Evolutionary conservation across 371 early-diverging fungal genomes (phyloP).

Genomic region (Lichtheimia ornata): DNA sequence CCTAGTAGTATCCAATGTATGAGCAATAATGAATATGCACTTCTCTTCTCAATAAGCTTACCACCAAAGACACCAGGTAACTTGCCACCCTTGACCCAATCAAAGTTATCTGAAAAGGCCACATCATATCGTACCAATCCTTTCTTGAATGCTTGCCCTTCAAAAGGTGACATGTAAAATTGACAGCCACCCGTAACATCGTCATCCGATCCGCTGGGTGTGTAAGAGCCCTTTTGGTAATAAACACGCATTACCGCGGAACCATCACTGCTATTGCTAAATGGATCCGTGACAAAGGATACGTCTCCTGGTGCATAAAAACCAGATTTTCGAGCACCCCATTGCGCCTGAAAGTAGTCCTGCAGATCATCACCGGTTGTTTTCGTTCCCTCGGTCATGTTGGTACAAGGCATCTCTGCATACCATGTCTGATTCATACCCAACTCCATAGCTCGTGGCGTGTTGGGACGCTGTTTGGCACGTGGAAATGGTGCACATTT

Average conservation of each 20-base stretch:
- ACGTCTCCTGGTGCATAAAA: conserved; percentile 1
- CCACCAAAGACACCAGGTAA: conserved; percentile 5
- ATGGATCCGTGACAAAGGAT: conserved; percentile 7
- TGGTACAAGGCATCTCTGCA: conserved; percentile 3
- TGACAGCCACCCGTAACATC: conserved; percentile 1
- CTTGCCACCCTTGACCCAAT: conserved; percentile 8
- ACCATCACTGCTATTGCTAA: not conserved
- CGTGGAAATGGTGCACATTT: too few species aligned
- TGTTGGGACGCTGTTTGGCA: not conserved
- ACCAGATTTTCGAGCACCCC: not conserved
- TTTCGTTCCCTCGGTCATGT: not conserved
- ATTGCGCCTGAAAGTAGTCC: not conserved
- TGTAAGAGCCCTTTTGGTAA: conserved; percentile 5
- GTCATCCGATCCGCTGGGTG: not conserved
- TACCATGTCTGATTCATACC: not conserved
- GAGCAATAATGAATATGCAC: too few species aligned
- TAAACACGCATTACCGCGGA: not conserved
- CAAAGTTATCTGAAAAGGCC: not conserved
- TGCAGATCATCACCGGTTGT: not conserved
- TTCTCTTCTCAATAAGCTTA: not conserved
- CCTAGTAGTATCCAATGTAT: too few species aligned
- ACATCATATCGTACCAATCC: conserved; percentile 5
- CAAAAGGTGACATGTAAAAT: conserved; percentile 4
- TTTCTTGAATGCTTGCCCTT: not conserved
- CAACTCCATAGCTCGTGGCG: not conserved